phyloP scores from a whole-genome alignment of 2,329 filamentous ascomycete genomes.

The Spiromastix sp. region DNA sequence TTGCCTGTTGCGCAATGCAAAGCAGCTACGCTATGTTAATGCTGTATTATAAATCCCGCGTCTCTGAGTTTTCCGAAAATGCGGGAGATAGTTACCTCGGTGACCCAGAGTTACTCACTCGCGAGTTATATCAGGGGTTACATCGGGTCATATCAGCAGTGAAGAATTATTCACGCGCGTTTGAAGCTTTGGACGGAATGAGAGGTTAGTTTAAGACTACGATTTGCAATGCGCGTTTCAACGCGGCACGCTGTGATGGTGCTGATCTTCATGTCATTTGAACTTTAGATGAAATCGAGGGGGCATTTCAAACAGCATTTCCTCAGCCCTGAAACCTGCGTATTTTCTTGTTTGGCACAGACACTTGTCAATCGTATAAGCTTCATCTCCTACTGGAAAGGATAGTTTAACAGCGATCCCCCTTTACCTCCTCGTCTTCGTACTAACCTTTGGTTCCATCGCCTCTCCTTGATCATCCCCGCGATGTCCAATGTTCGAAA shows the following conservation, averaged over 20 bases:
- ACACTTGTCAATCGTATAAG: too few species aligned
- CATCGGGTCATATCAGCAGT: conserved; percentile 26
- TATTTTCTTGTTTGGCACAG: too few species aligned
- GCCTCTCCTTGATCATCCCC: too few species aligned
- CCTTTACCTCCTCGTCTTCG: too few species aligned
- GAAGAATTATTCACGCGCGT: conserved; percentile 31
- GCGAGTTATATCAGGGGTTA: conserved; percentile 29
- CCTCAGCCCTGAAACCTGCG: conserved; percentile 15
- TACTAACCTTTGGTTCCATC: too few species aligned
- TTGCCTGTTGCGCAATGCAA: conserved; percentile 39
- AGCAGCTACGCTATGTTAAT: conserved; percentile 38
- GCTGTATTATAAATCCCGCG: conserved; percentile 33
- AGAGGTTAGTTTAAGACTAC: conserved; percentile 22
- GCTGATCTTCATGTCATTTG: not conserved
- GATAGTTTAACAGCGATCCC: too few species aligned
- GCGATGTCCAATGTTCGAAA: too few species aligned
- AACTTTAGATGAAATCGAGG: conserved; percentile 30
- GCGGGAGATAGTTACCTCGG: conserved; percentile 13
- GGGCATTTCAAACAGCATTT: conserved; percentile 33
- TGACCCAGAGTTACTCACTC: conserved; percentile 20
- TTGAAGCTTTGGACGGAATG: conserved; percentile 35
- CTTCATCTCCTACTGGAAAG: too few species aligned
- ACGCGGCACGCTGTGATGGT: not conserved
- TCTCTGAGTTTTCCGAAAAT: conserved; percentile 23
- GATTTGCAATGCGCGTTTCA: too few species aligned